phyloP scores from a whole-genome alignment of 257 asterid genomes.

The Ballota nigra region DNA sequence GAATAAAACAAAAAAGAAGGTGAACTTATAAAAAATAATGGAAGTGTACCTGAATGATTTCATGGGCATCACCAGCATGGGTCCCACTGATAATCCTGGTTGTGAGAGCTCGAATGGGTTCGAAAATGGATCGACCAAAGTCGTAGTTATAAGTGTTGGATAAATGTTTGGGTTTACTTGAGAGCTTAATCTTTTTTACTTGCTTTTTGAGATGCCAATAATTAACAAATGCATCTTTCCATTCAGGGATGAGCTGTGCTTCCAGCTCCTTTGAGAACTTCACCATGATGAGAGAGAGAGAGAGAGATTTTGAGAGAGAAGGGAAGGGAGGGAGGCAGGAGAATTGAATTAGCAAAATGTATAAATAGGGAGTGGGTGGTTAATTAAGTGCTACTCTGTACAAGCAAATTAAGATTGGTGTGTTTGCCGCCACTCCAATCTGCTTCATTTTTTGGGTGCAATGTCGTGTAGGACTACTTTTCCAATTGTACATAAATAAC shows the following conservation, averaged over 20 bases:
- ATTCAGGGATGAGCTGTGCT: slow-evolving; percentile 85
- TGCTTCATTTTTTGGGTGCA: no score
- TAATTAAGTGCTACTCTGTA: no score
- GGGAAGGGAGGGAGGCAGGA: background rate
- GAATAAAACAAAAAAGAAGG: no score
- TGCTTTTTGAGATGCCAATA: slow-evolving; percentile 77
- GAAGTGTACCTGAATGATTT: slow-evolving; percentile 37
- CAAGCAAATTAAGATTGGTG: no score
- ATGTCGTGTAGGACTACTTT: no score
- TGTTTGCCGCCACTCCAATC: no score
- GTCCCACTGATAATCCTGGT: background rate
- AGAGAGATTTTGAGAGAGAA: background rate
- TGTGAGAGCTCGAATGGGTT: slow-evolving; percentile 34
- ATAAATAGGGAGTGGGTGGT: background rate
- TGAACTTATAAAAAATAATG: no score
- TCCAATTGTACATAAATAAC: no score
- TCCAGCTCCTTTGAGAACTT: slow-evolving; percentile 80
- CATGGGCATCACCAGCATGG: background rate
- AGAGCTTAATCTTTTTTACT: slow-evolving; percentile 54
- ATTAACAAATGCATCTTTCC: slow-evolving; percentile 81
- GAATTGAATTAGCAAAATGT: background rate
- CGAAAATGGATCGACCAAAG: slow-evolving; percentile 62
- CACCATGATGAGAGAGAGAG: slow-evolving; percentile 40
- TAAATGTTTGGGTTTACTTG: slow-evolving; percentile 39
- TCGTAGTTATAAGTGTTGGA: slow-evolving; percentile 15